These are phyloP conservation scores for Ceratocystis cacaofunesta DNA, from an alignment of 2,329 filamentous ascomycete genomes.

Conservation along the genomic window DNA sequence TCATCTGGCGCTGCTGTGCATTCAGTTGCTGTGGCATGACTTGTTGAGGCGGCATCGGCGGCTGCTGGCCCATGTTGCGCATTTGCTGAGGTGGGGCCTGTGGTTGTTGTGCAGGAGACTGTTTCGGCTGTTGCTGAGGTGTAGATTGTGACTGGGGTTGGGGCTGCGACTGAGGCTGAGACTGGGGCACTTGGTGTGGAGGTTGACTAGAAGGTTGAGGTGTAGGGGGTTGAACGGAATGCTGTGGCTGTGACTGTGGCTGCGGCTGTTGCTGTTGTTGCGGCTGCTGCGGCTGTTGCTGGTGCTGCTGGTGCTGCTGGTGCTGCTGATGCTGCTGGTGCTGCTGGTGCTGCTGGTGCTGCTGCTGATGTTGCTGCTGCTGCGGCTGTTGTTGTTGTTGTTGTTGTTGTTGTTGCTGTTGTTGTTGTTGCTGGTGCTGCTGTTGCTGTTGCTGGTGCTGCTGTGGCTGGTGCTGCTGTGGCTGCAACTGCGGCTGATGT, in stretches of 20 bases:
- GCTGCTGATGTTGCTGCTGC: no score
- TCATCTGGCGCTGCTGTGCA: conserved; percentile 15
- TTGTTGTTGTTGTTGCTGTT: background rate
- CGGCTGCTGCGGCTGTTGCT: background rate
- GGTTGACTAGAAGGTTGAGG: background rate
- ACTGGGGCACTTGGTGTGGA: background rate
- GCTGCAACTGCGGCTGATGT: background rate
- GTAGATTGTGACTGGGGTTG: background rate
- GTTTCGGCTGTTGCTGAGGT: conserved; percentile 9
- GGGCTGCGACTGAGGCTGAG: no score
- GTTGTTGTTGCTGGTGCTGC: background rate
- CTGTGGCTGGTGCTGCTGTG: no score
- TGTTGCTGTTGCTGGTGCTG: no score
- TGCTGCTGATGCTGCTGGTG: background rate
- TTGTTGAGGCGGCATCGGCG: conserved; percentile 11
- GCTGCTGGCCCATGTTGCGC: conserved; percentile 12
- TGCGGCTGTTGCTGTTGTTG: conserved; percentile 9
- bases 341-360: no score
- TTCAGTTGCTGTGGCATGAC: conserved; percentile 12
- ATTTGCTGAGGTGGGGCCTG: conserved; percentile 15
- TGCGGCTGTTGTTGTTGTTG: no score
- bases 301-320: background rate
- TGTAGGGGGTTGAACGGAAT: background rate
- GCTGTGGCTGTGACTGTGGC: background rate
- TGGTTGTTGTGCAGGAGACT: background rate